Evolutionary conservation across 768 basidiomycete genomes (phyloP).

Genomic region (Leucosporidium creatinivorum): DNA sequence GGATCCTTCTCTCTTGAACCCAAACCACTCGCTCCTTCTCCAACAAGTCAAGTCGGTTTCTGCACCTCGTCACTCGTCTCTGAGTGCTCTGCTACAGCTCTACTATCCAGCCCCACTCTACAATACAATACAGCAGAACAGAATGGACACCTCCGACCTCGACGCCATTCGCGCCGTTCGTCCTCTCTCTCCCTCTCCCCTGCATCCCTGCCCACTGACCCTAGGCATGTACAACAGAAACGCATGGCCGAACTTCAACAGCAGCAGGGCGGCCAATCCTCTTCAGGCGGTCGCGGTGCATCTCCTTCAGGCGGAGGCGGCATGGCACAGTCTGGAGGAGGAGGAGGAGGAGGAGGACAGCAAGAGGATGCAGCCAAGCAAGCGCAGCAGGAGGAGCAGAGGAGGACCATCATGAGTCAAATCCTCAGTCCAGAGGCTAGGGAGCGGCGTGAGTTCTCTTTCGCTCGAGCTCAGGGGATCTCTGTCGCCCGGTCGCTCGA

Average conservation of each 20-base stretch:
- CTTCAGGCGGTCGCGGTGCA: too few relatives aligned
- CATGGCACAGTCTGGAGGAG: too few relatives aligned
- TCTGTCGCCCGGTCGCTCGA: too few relatives aligned
- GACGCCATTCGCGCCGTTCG: constrained; percentile 49
- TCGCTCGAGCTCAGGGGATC: background rate
- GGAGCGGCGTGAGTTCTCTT: constrained; percentile 58
- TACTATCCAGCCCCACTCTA: background rate
- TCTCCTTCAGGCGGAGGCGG: too few relatives aligned
- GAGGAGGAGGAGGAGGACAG: constrained; percentile 48
- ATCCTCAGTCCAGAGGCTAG: constrained; percentile 69
- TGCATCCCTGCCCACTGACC: background rate
- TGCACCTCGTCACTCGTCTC: too few relatives aligned
- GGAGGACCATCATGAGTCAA: constrained; percentile 67
- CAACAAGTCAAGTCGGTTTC: background rate
- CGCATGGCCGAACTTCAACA: constrained; percentile 45
- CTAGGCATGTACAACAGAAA: constrained; percentile 17
- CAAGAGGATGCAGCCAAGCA: constrained; percentile 49
- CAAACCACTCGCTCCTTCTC: background rate
- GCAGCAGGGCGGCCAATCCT: constrained; percentile 6
- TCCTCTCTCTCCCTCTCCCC: background rate
- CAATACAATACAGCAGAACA: background rate
- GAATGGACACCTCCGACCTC: constrained; percentile 43
- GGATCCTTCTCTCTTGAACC: background rate
- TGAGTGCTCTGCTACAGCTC: background rate
- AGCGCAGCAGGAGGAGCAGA: constrained; percentile 60